Percentiles rank a stretch among this genome's conserved stretches.
Conservation (phyloP, 2,329 filamentous ascomycete species). For the Colletotrichum eremochloae region DNA sequence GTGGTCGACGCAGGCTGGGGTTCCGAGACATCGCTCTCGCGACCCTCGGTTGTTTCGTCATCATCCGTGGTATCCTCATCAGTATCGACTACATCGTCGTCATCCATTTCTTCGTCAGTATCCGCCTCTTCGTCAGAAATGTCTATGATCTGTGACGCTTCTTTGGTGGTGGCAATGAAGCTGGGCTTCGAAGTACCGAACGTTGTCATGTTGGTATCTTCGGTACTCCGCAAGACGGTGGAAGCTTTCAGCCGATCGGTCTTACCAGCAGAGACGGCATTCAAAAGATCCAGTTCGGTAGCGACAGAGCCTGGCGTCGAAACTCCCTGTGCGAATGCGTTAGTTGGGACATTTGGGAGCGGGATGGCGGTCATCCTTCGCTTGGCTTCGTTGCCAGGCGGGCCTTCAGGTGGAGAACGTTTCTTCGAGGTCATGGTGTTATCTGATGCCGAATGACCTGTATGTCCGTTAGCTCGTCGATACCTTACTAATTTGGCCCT, state of each 20-base stretch:
- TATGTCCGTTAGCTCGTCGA: neutral
- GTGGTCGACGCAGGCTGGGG: neutral
- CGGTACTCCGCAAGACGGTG: too few species aligned
- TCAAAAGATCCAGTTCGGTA: slow-evolving; percentile 14
- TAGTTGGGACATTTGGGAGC: neutral
- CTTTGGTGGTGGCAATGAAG: neutral
- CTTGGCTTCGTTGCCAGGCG: slow-evolving; percentile 8
- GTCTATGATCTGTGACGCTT: neutral
- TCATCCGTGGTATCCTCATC: slow-evolving; percentile 37
- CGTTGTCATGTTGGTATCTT: neutral
- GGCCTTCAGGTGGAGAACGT: neutral
- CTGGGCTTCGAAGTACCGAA: neutral
- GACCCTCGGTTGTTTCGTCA: slow-evolving; percentile 12
- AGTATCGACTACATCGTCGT: slow-evolving; percentile 32
- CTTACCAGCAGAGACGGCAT: slow-evolving; percentile 1
- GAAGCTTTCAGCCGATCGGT: neutral
- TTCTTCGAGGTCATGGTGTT: slow-evolving; percentile 10
- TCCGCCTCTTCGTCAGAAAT: slow-evolving; percentile 33
- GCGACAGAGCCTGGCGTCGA: neutral
- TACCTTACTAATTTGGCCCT: neutral
- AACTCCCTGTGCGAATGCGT: neutral
- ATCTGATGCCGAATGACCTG: neutral
- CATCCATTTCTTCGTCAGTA: slow-evolving; percentile 39
- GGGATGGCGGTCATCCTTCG: slow-evolving; percentile 8
- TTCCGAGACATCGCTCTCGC: neutral